Base-by-base conservation (phyloP, 2,329 filamentous ascomycete genomes). In the Truncatella angustata region DNA sequence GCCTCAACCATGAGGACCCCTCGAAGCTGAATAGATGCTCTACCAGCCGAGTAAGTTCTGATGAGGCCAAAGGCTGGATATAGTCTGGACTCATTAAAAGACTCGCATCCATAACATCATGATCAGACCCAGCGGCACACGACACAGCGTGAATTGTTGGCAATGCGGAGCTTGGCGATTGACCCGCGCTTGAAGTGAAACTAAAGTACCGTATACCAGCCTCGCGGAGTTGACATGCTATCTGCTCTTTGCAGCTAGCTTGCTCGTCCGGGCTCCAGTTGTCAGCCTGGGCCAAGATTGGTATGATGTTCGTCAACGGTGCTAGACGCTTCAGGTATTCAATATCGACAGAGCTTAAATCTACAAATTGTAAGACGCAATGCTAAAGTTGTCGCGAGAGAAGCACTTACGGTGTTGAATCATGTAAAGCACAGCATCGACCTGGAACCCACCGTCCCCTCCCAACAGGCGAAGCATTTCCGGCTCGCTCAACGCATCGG, bases 71-170 rank as follows among this genome's bases (percentile, higher is more conserved):
- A 1, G 93, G 93, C 55, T 90, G 87, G 12, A 94, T 76, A 65
- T 97, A 97, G 62, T 94, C 89, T 1, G 92, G 87, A 51, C 86
- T 91, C 93, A 97, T 97, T 16, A 97, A 79, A 0, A 96, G 76
- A 62, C 91, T 96, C 16, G 92, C 93, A 66, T 97, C 93, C 86
- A 97, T 95, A 39, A 80, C 84, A 35, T 96, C 90, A 54, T 84
- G 74, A 61, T 97, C 91, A 20, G 82, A 81, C 1, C 80, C 82
- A 21, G 82, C 76, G 11, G 82, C 81, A 18, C 88, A 94, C 1
- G 93, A 97, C 18, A 96, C 79, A 1, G 90, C 84, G 64, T 90
- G 83, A 53, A 73, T 73, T 11, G 68, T 66, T 1, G 69, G 61
- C 11, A 32, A 9, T 7, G 30, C 35, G 12, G 35, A 7, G 12